A percentile compares a stretch with the other conserved stretches of the same genome.
Conservation (phyloP, 768 basidiomycete genomes). For the Kwoniella europaea region DNA sequence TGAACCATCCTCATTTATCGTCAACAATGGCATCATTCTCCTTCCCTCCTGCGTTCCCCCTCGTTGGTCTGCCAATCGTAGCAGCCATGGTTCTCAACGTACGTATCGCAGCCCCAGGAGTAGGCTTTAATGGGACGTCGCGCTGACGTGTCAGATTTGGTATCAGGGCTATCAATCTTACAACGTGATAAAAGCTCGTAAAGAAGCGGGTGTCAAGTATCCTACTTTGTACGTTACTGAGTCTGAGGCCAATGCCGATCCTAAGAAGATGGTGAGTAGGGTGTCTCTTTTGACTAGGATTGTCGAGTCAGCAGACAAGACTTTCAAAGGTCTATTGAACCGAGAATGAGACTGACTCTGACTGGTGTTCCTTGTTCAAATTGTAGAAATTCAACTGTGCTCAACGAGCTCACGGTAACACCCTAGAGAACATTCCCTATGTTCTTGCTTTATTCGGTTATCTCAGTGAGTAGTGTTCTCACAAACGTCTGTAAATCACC, state of each 20-base stretch:
- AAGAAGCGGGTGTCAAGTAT: slow-evolving; percentile 42
- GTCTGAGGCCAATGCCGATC: slow-evolving; percentile 44
- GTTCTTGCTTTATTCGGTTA: slow-evolving; percentile 31
- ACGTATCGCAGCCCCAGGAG: slow-evolving; percentile 3
- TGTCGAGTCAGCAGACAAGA: no score
- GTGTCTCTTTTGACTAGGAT: not conserved
- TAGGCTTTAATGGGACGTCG: not conserved
- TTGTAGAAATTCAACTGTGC: slow-evolving; percentile 42
- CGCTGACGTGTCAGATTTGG: not conserved
- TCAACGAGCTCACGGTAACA: slow-evolving; percentile 48
- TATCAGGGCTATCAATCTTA: slow-evolving; percentile 37
- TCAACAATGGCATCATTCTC: slow-evolving; percentile 13
- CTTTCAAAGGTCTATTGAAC: no score
- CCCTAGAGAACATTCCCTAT: slow-evolving; percentile 43
- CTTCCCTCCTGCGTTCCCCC: slow-evolving; percentile 39
- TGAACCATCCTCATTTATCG: not conserved
- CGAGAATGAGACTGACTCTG: no score
- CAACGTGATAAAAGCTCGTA: slow-evolving; percentile 34
- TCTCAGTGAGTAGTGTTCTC: slow-evolving; percentile 35
- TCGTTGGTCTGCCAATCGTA: slow-evolving; percentile 43
- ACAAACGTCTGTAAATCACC: not conserved
- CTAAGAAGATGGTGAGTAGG: slow-evolving; percentile 37
- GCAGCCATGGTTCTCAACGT: slow-evolving; percentile 37
- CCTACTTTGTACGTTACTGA: slow-evolving; percentile 48
- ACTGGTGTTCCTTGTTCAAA: no score